These are phyloP conservation scores for Coccomyxa subellipsoidea DNA, from an alignment of 163 green algal genomes.

Conservation along the genomic window DNA sequence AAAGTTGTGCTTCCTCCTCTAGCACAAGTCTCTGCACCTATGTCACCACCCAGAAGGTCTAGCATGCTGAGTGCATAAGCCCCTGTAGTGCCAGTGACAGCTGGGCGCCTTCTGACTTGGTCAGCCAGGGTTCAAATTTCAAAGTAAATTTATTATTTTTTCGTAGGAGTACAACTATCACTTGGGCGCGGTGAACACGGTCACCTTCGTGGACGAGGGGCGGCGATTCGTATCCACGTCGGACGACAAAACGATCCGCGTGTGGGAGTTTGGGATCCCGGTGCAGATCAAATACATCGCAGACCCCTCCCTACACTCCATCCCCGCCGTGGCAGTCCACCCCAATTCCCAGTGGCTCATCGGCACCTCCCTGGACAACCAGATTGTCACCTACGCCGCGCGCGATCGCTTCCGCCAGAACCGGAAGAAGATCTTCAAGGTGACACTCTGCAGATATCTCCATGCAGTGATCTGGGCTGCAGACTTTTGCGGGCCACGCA, in stretches of 20 bases:
- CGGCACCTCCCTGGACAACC: conserved; percentile 91
- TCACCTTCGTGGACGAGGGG: conserved; percentile 97
- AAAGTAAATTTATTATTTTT: not conserved
- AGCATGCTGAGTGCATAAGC: too few relatives aligned
- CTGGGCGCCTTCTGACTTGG: not conserved
- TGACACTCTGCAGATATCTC: too few relatives aligned
- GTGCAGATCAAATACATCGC: conserved; percentile 95
- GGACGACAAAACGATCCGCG: conserved; percentile 97
- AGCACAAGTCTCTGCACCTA: too few relatives aligned
- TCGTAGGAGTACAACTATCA: conserved; percentile 95
- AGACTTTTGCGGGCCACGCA: too few relatives aligned
- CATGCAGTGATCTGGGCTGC: too few relatives aligned
- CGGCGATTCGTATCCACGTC: conserved; percentile 91
- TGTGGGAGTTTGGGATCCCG: conserved; percentile 98
- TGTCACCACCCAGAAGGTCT: too few relatives aligned
- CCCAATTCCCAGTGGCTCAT: conserved; percentile 73
- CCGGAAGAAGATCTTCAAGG: conserved; percentile 96
- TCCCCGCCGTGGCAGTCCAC: conserved; percentile 73
- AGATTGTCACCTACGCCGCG: conserved; percentile 70
- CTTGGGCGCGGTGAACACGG: conserved; percentile 93
- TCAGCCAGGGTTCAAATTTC: not conserved
- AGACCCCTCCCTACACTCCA: conserved; percentile 91
- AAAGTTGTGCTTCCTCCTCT: too few relatives aligned
- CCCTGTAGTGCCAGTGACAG: too few relatives aligned
- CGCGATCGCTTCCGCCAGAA: conserved; percentile 86